Conservation (phyloP, 768 basidiomycete species). For the Amyloporia xantha region DNA sequence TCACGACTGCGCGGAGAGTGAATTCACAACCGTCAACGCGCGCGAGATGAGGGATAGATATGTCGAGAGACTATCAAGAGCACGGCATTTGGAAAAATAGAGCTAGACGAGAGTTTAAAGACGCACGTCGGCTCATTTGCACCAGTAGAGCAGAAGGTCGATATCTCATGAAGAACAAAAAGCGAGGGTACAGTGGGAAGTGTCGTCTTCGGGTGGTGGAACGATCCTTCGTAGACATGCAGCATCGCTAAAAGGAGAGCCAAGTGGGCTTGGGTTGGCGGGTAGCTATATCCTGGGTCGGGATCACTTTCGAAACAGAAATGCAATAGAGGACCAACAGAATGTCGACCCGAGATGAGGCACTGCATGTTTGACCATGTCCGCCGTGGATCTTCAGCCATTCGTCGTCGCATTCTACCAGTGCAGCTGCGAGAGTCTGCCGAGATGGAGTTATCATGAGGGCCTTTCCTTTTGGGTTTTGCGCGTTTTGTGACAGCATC, state of each 20-base stretch:
- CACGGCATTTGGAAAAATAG: too few species aligned
- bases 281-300: constrained; percentile 41
- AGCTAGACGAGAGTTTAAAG: too few species aligned
- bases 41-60: constrained; percentile 46
- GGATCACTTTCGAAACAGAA: neutral
- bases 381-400: constrained; percentile 27
- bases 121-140: constrained; percentile 17
- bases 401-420: constrained; percentile 45
- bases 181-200: constrained; percentile 39
- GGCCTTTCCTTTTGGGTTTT: constrained; percentile 28
- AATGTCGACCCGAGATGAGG: constrained; percentile 30
- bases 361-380: constrained; percentile 19
- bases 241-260: constrained; percentile 45
- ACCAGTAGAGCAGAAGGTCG: constrained; percentile 31
- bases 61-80: constrained; percentile 35
- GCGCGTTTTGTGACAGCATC: constrained; percentile 41
- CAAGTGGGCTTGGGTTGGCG: constrained; percentile 53
- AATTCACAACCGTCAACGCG: constrained; percentile 35
- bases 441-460: constrained; percentile 53
- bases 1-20: constrained; percentile 25
- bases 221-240: constrained; percentile 24
- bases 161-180: constrained; percentile 56
- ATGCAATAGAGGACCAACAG: constrained; percentile 39
- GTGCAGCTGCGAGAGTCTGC: constrained; percentile 30
- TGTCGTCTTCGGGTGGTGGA: constrained; percentile 26